Percentiles rank a stretch among this genome's conserved stretches.
Evolutionary conservation across 805 yeast genomes (phyloP).

Genomic region (Saturnispora diversa): DNA sequence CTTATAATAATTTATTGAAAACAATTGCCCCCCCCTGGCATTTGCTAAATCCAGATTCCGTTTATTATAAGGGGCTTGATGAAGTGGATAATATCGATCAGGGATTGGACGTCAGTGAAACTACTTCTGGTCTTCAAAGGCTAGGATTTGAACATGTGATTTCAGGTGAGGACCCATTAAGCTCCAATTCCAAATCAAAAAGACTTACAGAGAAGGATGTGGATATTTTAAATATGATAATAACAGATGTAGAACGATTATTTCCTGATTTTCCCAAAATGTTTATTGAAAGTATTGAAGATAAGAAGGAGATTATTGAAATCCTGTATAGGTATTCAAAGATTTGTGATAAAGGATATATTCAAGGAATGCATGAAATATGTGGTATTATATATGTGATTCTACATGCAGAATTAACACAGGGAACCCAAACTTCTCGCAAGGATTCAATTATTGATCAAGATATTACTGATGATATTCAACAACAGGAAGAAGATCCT

Average conservation of each 20-base stretch:
- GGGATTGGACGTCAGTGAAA: constrained; percentile 22
- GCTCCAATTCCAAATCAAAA: background rate
- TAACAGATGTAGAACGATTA: constrained; percentile 45
- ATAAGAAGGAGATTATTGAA: constrained; percentile 31
- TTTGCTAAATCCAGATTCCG: constrained; percentile 22
- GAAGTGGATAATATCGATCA: constrained; percentile 13
- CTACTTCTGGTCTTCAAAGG: constrained; percentile 10
- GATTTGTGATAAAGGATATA: constrained; percentile 33
- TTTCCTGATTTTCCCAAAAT: constrained; percentile 36
- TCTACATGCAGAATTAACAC: constrained; percentile 32
- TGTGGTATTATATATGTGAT: constrained; percentile 40
- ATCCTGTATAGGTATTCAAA: constrained; percentile 43
- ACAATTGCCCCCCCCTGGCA: constrained; percentile 31
- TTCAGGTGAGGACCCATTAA: constrained; percentile 12
- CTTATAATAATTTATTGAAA: constrained; percentile 16
- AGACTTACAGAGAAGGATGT: constrained; percentile 21
- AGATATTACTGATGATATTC: constrained; percentile 11
- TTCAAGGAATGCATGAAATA: constrained; percentile 50
- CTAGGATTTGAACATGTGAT: constrained; percentile 2
- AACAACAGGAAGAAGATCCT: background rate
- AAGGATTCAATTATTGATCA: constrained; percentile 19
- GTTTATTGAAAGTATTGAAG: constrained; percentile 24
- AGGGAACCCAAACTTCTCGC: constrained; percentile 14
- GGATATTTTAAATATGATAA: constrained; percentile 36
- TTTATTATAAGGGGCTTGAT: constrained; percentile 16